phyloP scores from a whole-genome alignment of 2,329 filamentous ascomycete genomes.

The Shiraia bambusicola region DNA sequence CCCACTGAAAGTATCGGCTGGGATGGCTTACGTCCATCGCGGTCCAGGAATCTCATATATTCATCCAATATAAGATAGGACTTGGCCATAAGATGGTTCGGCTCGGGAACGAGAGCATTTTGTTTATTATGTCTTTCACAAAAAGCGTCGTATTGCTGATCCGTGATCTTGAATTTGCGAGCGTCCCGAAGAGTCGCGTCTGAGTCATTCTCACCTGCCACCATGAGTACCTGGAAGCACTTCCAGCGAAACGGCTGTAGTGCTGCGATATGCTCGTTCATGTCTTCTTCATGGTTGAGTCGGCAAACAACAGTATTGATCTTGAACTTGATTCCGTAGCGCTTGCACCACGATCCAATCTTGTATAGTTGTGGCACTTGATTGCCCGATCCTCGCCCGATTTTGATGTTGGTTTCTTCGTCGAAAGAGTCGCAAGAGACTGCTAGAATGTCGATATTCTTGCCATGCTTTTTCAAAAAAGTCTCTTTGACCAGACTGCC shows the following conservation, averaged over 20 bases:
- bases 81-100: conserved; percentile 54
- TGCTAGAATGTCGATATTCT: conserved; percentile 57
- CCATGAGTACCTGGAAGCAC: conserved; percentile 57
- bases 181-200: conserved; percentile 36
- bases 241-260: conserved; percentile 58
- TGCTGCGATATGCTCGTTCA: conserved; percentile 34
- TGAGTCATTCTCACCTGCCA: conserved; percentile 56
- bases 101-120: conserved; percentile 50
- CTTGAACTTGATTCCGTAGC: conserved; percentile 57
- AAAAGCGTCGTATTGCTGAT: conserved; percentile 52
- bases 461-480: conserved; percentile 48
- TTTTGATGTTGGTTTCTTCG: conserved; percentile 52
- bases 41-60: conserved; percentile 53
- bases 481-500: conserved; percentile 50
- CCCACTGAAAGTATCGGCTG: conserved; percentile 48
- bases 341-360: conserved; percentile 50
- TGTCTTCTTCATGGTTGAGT: conserved; percentile 53
- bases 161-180: conserved; percentile 49
- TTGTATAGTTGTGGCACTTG: conserved; percentile 50
- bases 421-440: conserved; percentile 59
- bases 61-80: conserved; percentile 57
- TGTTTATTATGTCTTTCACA: conserved; percentile 44
- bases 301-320: conserved; percentile 58
- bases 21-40: conserved; percentile 33
- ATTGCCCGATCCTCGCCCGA: conserved; percentile 48